Evolutionary conservation across 352 stramenopile species (phyloP), one percentile per base, ranked within the genome.

Genomic region (Phytophthora sp.): DNA sequence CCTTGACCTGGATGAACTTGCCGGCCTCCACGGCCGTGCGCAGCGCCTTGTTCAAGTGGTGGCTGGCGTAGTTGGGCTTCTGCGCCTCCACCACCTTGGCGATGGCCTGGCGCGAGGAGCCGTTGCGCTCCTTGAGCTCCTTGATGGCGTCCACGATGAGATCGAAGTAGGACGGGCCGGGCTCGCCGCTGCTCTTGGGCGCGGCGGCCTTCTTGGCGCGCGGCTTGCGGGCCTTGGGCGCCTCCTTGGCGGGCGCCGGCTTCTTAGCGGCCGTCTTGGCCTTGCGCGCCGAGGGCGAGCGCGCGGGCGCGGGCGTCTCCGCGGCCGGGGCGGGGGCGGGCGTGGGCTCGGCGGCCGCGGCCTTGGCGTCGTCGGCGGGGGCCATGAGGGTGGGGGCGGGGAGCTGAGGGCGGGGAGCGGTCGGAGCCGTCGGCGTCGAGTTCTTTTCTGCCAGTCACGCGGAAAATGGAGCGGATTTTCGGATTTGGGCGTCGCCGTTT

Each of bases 91-190:
- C 89, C 42, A 85, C 84, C 77, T 98, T 98, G 61, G 76, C 85
- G 46, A 98, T 98, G 6, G 93, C 92, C 65, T 95, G 80, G 20
- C 87, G 82, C 18, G 91, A 98, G 41, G 91, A 97, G 41, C 94
- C 94, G 45, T 79, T 97, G 68, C 92, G 94, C 71, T 98, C 92
- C 74, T 98, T 98, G 15, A 98, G 85, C 62, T 83, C 81, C 55
- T 78, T 54, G 61, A 98, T 97, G 27, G 91, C 92, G 42, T 96
- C 85, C 28, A 92, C 89, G 46, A 98, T 96, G 46, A 95, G 71
- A 17, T 97, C 88, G 51, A 94, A 95, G 79, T 97, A 95, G 44
- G 84, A 90, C 18, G 82, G 81, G 10, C 87, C 85, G 17, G 23
- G 39, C 12, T 85, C 76, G 18, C 55, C 74, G n/a, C 63, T 44